A percentile compares a stretch with the other conserved stretches of the same genome.
Conservation (phyloP, 2,329 filamentous ascomycete genomes). For the Ceratocystiopsis sp. region DNA sequence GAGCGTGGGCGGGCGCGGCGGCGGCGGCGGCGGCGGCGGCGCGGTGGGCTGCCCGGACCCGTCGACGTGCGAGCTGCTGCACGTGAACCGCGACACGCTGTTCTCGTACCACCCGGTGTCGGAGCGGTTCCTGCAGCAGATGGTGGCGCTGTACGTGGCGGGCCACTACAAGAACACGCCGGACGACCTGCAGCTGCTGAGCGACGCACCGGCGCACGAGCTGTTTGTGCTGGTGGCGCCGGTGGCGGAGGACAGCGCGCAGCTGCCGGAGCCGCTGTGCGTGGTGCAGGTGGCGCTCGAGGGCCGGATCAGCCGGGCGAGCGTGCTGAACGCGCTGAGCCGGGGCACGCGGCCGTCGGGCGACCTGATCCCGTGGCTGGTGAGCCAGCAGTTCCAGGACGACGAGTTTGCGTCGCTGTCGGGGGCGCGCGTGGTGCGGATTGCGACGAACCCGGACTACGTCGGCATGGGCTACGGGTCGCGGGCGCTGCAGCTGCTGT, state of each 20-base stretch:
- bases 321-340: constrained; percentile 76
- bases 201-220: constrained; percentile 90
- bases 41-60: constrained; percentile 47
- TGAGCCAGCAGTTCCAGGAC: constrained; percentile 96
- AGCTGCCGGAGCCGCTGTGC: constrained; percentile 80
- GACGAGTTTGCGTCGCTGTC: constrained; percentile 90
- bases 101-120: constrained; percentile 97
- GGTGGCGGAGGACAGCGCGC: constrained; percentile 56
- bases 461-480: constrained; percentile 84
- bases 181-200: constrained; percentile 97
- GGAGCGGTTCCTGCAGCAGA: constrained; percentile 92
- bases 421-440: constrained; percentile 79
- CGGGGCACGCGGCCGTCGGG: constrained; percentile 78
- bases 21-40: no score
- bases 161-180: constrained; percentile 98
- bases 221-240: constrained; percentile 88
- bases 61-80: constrained; percentile 74
- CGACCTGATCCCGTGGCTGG: constrained; percentile 92
- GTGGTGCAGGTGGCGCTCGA: constrained; percentile 90
- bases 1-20: constrained; percentile 49
- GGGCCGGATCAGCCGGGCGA: constrained; percentile 85
- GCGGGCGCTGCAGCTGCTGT: constrained; percentile 69
- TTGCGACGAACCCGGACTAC: constrained; percentile 93
- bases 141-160: constrained; percentile 94
- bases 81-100: constrained; percentile 90